Base-by-base conservation (phyloP, 1,139 yeast species). In the Debaryomycetaceae sp. region DNA sequence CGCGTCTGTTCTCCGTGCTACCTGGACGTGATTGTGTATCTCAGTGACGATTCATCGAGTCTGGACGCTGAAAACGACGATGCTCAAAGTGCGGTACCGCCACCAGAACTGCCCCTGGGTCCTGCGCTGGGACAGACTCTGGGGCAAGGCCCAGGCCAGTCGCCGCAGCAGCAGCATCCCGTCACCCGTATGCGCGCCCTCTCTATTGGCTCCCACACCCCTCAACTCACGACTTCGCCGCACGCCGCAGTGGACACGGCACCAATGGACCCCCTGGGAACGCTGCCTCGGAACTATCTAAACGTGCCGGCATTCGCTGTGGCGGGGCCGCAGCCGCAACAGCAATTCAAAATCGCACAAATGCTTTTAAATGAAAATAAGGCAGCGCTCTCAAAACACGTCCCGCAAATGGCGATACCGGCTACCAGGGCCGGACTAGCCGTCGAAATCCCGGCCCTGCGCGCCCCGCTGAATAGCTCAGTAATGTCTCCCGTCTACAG, bases 371-470 rank as follows among this genome's bases (percentile, higher is more conserved):
- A 36, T 12, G 38, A 34, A 2, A 31, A 37, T 10, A 38, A 37
- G 7, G 46, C 45, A 25, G 30, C 45, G 0, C 44, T 43, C 30
- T 76, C 79, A 3, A 68, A 75, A 6, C 81, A 78, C 3, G 78
- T 87, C 0, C 90, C 87, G 1, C 68, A 67, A 42, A 73, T 82
- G 77, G 82, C 93, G 0, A 82, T 82, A 24, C 90, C 93, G 0
- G 81, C 93, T 0, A 79, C 92, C 0, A 55, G 86, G 34, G 69
- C 73, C 21, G 93, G 93, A 2, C 92, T 77, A 41, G 70, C 90
- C 0, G 71, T 81, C 4, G 92, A 81, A 44, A 80, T 81, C 15
- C 78, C 82, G 1, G 65, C 71, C 1, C 47, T 61, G 12, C 20
- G 20, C 20, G 10, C 20, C 20, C 20, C 20, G 10, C 20, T 18